These are phyloP conservation scores for Arbutus unedo DNA, from an alignment of 148 eudicot species.

Conservation along the genomic window DNA sequence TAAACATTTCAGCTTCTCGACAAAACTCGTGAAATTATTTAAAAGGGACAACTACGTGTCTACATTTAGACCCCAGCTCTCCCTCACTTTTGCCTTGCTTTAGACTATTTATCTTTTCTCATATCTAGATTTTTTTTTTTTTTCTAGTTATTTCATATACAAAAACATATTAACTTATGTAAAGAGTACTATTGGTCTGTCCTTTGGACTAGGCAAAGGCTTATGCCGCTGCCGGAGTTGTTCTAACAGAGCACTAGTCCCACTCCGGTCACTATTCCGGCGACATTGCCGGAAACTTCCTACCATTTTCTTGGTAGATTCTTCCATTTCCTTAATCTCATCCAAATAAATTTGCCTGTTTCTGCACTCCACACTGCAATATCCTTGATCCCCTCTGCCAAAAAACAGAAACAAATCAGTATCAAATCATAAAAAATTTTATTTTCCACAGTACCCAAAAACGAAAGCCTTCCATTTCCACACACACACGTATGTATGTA, in stretches of 20 bases:
- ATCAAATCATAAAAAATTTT: neutral
- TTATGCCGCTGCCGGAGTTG: constrained; percentile 32
- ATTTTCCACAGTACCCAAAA: neutral
- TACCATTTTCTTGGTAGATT: constrained; percentile 13
- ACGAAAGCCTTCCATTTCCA: neutral
- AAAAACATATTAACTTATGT: neutral
- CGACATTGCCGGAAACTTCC: constrained; percentile 16
- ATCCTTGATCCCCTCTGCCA: constrained; percentile 64
- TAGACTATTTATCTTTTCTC: neutral
- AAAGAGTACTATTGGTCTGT: constrained; percentile 10
- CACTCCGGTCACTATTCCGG: constrained; percentile 20
- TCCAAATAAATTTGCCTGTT: constrained; percentile 47
- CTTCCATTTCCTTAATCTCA: constrained; percentile 38
- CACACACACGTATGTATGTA: too few species aligned
- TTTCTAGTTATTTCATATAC: too few species aligned
- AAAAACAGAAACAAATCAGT: neutral
- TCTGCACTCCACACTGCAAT: constrained; percentile 58
- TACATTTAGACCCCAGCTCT: neutral
- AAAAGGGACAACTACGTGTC: neutral
- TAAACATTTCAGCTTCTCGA: too few species aligned
- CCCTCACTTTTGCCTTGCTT: neutral
- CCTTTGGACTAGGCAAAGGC: constrained; percentile 11
- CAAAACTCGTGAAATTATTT: too few species aligned
- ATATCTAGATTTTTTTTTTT: neutral
- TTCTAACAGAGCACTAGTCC: constrained; percentile 30